Evolutionary conservation across 73 alveolate species (phyloP).

Genomic region (Uronychia binucleata): DNA sequence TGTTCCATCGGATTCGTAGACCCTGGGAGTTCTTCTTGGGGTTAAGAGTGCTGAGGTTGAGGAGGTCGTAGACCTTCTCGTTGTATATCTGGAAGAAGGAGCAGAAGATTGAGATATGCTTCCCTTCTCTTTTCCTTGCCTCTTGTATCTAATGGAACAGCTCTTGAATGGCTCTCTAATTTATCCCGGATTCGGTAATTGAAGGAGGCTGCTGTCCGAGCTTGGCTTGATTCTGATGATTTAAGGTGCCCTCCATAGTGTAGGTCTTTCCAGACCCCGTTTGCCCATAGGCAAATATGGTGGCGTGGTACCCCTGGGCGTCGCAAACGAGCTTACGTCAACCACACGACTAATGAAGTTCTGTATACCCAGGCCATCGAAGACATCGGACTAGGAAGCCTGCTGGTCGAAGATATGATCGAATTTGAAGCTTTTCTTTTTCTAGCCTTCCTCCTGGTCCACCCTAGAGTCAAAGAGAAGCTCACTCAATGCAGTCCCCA

Average conservation of each 20-base stretch:
- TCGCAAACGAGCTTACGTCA: conserved; percentile 16
- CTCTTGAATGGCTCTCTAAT: conserved; percentile 37
- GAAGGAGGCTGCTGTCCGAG: conserved; percentile 1
- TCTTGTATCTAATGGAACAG: conserved; percentile 13
- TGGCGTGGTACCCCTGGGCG: conserved; percentile 54
- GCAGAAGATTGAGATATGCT: conserved; percentile 47
- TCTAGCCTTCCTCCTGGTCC: conserved; percentile 12
- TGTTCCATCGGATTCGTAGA: conserved; percentile 73
- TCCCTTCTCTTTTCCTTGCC: conserved; percentile 1
- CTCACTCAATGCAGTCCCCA: neutral
- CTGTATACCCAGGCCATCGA: conserved; percentile 12
- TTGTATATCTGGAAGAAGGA: conserved; percentile 61
- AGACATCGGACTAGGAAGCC: conserved; percentile 27
- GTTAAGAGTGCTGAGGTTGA: conserved; percentile 22
- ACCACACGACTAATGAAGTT: conserved; percentile 32
- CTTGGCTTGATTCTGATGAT: conserved; percentile 15
- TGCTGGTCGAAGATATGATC: conserved; percentile 34
- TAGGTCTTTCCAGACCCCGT: conserved; percentile 67
- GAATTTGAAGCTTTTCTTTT: conserved; percentile 14
- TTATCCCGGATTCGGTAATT: conserved; percentile 9
- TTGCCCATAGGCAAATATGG: conserved; percentile 59
- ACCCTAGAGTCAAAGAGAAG: neutral
- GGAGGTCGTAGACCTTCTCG: conserved; percentile 63
- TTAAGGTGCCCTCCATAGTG: conserved; percentile 51
- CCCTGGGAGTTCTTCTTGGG: conserved; percentile 26